Conservation (phyloP, 2,329 filamentous ascomycete species). For the Lasiodiplodia sp. region DNA sequence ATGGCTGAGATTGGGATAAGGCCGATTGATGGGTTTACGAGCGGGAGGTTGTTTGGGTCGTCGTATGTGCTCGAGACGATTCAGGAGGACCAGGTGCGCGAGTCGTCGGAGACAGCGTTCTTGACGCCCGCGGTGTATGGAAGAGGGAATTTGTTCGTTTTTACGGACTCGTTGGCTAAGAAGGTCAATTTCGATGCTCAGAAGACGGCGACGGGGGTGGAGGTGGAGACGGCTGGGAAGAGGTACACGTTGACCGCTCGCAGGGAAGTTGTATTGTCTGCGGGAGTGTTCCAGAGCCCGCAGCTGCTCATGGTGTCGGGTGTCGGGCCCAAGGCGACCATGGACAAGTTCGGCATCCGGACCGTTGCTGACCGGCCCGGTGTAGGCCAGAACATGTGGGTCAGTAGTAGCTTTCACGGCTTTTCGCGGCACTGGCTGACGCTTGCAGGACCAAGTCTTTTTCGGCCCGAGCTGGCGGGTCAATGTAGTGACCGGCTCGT, state of each 20-base stretch:
- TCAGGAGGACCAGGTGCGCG: conserved; percentile 23
- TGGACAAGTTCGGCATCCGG: conserved; percentile 37
- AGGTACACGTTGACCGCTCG: conserved; percentile 37
- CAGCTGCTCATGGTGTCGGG: conserved; percentile 51
- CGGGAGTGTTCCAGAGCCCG: conserved; percentile 52
- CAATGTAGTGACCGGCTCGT: conserved; percentile 33
- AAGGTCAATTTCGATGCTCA: conserved; percentile 36
- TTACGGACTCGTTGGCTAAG: not conserved
- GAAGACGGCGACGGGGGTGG: conserved; percentile 38
- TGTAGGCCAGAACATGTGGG: conserved; percentile 35
- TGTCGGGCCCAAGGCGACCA: conserved; percentile 41
- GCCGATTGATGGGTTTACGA: conserved; percentile 31
- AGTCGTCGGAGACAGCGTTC: conserved; percentile 35
- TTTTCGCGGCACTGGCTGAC: too few relatives aligned
- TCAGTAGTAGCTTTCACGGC: too few relatives aligned
- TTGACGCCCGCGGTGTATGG: conserved; percentile 28
- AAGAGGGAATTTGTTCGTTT: conserved; percentile 33
- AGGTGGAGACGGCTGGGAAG: conserved; percentile 29
- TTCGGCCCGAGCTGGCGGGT: conserved; percentile 36
- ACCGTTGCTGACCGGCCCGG: conserved; percentile 35
- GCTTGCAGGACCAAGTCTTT: conserved; percentile 32
- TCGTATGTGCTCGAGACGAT: conserved; percentile 32
- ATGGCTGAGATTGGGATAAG: conserved; percentile 34
- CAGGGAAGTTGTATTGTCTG: conserved; percentile 54
- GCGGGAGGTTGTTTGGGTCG: conserved; percentile 35